These are phyloP conservation scores for Areca catechu DNA, from an alignment of 176 grass and related monocot species.

Conservation along the genomic window DNA sequence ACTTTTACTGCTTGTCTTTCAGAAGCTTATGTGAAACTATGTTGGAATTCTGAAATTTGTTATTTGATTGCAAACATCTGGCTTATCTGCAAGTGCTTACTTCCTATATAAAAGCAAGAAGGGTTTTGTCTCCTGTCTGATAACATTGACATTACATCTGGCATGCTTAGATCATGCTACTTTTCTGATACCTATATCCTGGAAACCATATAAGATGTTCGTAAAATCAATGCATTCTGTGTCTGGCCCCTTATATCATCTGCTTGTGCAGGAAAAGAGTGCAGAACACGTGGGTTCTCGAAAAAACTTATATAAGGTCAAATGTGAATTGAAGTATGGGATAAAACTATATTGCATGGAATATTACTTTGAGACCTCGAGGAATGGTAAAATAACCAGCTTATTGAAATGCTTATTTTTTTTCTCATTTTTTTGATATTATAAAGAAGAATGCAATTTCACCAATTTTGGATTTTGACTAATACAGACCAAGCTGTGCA, in stretches of 20 bases:
- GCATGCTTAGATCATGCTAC: too few species aligned
- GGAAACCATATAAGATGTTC: too few species aligned
- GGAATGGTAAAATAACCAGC: slow-evolving; percentile 42
- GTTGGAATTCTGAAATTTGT: too few species aligned
- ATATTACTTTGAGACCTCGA: slow-evolving; percentile 67
- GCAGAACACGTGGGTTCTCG: slow-evolving; percentile 48
- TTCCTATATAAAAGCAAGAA: too few species aligned
- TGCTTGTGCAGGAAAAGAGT: slow-evolving; percentile 70
- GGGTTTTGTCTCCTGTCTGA: too few species aligned
- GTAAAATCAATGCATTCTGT: not conserved
- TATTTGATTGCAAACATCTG: too few species aligned
- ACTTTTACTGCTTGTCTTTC: too few species aligned
- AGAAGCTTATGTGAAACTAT: too few species aligned
- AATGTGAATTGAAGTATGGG: slow-evolving; percentile 77
- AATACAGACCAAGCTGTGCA: slow-evolving; percentile 49
- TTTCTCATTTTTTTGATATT: slow-evolving; percentile 14
- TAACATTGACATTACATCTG: too few species aligned
- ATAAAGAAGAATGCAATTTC: not conserved
- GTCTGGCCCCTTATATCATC: too few species aligned
- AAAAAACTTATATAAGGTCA: slow-evolving; percentile 60
- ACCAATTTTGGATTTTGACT: not conserved
- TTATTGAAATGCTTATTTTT: not conserved
- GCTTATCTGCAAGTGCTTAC: too few species aligned
- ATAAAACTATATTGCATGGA: slow-evolving; percentile 83
- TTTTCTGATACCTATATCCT: too few species aligned